Evolutionary conservation across 495 filamentous ascomycete species (phyloP).

Genomic region (Chaetomidium leptoderma): DNA sequence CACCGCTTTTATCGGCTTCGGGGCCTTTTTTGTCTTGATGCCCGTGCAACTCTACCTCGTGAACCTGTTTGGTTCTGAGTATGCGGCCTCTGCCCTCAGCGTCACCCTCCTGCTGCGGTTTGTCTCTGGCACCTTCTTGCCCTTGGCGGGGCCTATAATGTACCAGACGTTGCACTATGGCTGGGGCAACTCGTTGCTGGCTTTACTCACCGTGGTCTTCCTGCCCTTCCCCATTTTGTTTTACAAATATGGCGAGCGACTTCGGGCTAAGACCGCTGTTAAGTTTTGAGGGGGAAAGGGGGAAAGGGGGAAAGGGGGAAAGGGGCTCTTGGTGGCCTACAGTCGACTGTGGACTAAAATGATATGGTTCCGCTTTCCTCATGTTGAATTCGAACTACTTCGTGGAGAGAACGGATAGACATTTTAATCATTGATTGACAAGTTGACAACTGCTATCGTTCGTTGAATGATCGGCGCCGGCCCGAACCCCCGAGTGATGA

Average conservation of each 20-base stretch:
- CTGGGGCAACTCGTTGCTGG: slow-evolving; percentile 74
- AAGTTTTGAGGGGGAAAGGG: too few species aligned
- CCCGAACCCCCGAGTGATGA: too few species aligned
- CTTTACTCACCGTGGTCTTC: slow-evolving; percentile 72
- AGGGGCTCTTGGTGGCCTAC: too few species aligned
- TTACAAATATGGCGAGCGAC: slow-evolving; percentile 73
- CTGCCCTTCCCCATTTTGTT: slow-evolving; percentile 78
- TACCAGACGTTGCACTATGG: slow-evolving; percentile 70
- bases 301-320: too few species aligned
- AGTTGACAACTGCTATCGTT: too few species aligned
- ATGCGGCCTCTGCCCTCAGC: slow-evolving; percentile 49
- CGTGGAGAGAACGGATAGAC: too few species aligned
- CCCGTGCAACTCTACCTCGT: slow-evolving; percentile 55
- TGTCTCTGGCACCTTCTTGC: slow-evolving; percentile 54
- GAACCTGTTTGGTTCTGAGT: slow-evolving; percentile 47
- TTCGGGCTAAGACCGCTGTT: too few species aligned
- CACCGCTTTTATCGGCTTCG: slow-evolving; percentile 48
- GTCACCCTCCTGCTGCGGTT: slow-evolving; percentile 51
- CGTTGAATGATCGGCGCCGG: too few species aligned
- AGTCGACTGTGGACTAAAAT: too few species aligned
- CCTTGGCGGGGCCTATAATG: slow-evolving; percentile 56
- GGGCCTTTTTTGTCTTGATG: slow-evolving; percentile 49
- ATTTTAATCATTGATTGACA: too few species aligned
- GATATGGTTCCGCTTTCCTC: too few species aligned
- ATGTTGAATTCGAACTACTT: too few species aligned